phyloP scores from a whole-genome alignment of 2,329 filamentous ascomycete species.

The Aspergillus floridensis region DNA sequence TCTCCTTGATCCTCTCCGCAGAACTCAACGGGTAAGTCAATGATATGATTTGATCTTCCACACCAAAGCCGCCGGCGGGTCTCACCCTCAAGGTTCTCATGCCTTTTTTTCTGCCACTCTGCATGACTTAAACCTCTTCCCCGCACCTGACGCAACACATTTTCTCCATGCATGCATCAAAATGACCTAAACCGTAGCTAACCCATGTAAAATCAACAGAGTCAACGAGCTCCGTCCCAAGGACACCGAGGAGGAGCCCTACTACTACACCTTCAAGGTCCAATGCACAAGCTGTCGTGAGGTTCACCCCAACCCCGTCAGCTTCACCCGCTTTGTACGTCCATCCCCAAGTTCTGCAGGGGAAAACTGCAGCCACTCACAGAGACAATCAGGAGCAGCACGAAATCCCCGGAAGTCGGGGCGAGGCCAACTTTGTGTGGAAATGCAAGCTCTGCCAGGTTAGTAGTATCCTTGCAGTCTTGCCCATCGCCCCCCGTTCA shows the following conservation, averaged over 20 bases:
- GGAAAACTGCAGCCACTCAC: no score
- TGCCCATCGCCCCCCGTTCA: not conserved
- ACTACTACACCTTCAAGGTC: conserved; percentile 97
- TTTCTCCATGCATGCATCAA: not conserved
- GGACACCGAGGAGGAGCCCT: conserved; percentile 77
- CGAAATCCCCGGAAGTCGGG: conserved; percentile 87
- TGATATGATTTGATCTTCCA: no score
- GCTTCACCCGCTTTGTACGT: conserved; percentile 82
- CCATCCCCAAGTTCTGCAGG: not conserved
- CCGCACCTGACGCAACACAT: conserved; percentile 13
- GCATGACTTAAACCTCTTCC: conserved; percentile 6
- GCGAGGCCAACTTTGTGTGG: conserved; percentile 99
- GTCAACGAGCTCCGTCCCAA: conserved; percentile 85
- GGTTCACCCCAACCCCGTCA: conserved; percentile 80
- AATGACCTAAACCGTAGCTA: not conserved
- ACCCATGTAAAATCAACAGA: conserved; percentile 47
- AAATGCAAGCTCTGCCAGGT: conserved; percentile 98
- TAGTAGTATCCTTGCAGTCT: not conserved
- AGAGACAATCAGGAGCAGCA: conserved; percentile 66
- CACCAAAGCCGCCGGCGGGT: not conserved
- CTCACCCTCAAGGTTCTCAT: not conserved
- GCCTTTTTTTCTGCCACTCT: not conserved
- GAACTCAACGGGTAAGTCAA: conserved; percentile 37
- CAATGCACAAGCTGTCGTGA: conserved; percentile 98
- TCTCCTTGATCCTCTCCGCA: conserved; percentile 39